Base-by-base conservation (phyloP, 495 filamentous ascomycete genomes). In the Tuber umbilicatum region DNA sequence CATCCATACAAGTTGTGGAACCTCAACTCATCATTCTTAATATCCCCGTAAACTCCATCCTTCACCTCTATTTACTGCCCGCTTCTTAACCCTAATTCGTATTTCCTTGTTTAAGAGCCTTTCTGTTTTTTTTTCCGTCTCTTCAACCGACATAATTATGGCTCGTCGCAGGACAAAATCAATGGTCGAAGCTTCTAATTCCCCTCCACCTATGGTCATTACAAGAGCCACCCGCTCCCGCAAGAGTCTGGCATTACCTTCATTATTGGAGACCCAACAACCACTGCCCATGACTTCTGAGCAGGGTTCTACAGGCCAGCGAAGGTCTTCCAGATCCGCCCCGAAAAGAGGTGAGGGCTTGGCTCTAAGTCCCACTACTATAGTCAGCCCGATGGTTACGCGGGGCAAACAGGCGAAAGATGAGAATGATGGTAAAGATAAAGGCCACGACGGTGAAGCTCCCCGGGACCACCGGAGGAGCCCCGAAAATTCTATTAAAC, bases 21-120 rank as follows among this genome's bases (percentile, higher is more conserved):
- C 55, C 55, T 64, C 55, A 64, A 64, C 55, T 64, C 55, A 64
- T 64, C 55, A 35, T 64, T 64, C 55, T 35, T 31, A 35, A 64
- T 64, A 64, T 64, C 55, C 27, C 55, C 55, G n/a, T 64, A 64
- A 64, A 64, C 55, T 35, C 31, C 55, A 35, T 64, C 55, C 2
- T 64, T 64, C 55, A 6, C 55, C 55, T 64, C 55, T 14, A 17
- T 64, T 64, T 64, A 17, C 27, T 64, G 27, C 55, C 50, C 27
- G 19, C 55, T 35, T 64, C 55, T 64, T 27, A 64, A 64, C 27
- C 50, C 12, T 64, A 35, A 64, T 64, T 35, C 27, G 55, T 64
- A 64, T 64, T 64, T 35, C 5, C 55, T 35, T 64, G 14, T 35
- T 35, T 14, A 64, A 64, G 27, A 64, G 55, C 55, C 27, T 16